Base-by-base conservation (phyloP, 805 yeast species). In the Saccharomycopsis malanga region DNA sequence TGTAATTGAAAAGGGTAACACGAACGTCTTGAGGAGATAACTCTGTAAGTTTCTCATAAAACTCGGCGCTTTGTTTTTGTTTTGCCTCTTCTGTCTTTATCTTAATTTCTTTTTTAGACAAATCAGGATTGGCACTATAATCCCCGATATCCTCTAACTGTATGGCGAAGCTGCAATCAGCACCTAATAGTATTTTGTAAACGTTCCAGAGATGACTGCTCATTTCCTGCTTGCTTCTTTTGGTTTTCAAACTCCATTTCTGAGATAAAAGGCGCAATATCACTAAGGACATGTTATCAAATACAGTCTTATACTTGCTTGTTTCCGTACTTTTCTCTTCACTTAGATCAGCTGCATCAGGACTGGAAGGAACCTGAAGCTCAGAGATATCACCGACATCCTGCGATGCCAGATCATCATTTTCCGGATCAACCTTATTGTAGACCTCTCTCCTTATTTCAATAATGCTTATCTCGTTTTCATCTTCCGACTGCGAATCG, bases 351-450 rank as follows among this genome's bases (percentile, higher is more conserved):
- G n/a, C n/a, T n/a, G n/a, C n/a, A n/a, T n/a, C 42, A 18, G 37
- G 50, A 32, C 51, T 46, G 9, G 46, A 42, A 15, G 48, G 48
- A 23, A 50, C 53, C 23, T 50, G 53, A 21, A 50, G 14, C 24
- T 46, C 45, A 6, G 48, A 39, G 35, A 4, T 32, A 40, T 46
- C 27, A 12, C 34, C 34, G n/a, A 14, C 34, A 4, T 18, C 34
- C 12, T 18, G 25, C 17, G 23, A 3, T 22, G 36, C 44, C 6
- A 15, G n/a, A 15, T 30, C 34, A 14, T 29, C 32, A 35, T 20
- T 12, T 21, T 14, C 4, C 15, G 34, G 32, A 4, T 4, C 6
- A 12, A 22, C 4, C 10, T 29, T 22, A 9, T 35, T 14, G 18
- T 20, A 4, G 3, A 34, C 40, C 17, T 20, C 45, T 22, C 50